Base-by-base conservation (phyloP, 345 rosid species). In the Rhizophora mangle region DNA sequence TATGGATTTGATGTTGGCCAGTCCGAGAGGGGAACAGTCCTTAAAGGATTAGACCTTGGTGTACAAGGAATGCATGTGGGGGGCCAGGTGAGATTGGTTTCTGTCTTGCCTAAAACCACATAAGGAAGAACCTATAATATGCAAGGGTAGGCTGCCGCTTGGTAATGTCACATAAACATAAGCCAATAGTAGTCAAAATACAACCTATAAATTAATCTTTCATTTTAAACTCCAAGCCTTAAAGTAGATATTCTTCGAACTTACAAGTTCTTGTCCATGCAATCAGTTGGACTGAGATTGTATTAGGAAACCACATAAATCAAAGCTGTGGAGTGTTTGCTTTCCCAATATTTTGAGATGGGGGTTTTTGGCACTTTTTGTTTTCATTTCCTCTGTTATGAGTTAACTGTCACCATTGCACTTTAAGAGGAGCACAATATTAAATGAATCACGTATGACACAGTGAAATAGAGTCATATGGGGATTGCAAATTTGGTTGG, bases 1-100 rank as follows among this genome's bases (percentile, higher is more conserved):
- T 94, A 94, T 63, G 99, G 97, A 49, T 91, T 94, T 78, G 96
- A 94, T 69, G 89, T 94, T 57, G 96, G 98, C 16, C 91, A 94
- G 73, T 94, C 99, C 6, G 96, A 94, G 77, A 88, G 77, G 71
- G 96, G 97, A 65, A 74, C 64, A 22, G 96, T 91, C 68, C 89
- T 94, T 47, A 91, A 89, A 85, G 98, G 98, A 77, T 85, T 94
- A 72, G 98, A 94, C 74, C 85, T 91, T 24, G 98, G 96, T n/a
- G 89, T 84, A 78, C 77, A 91, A 86, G 96, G 98, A 67, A 94
- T 94, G 97, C 88, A 79, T 32, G 95, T 94, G 11, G 98, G 97
- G 1, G 96, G 97, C 39, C 98, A 94, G 97, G 97, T 94, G 74
- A 69, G 78, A 79, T 3, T 18, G 27, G 18, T 62, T 56, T 65